Percentiles rank a stretch among this genome's conserved stretches.
These are phyloP conservation scores for Exobasidium cylindrosporum DNA, from an alignment of 1,284 basidiomycete genomes.

Conservation along the genomic window DNA sequence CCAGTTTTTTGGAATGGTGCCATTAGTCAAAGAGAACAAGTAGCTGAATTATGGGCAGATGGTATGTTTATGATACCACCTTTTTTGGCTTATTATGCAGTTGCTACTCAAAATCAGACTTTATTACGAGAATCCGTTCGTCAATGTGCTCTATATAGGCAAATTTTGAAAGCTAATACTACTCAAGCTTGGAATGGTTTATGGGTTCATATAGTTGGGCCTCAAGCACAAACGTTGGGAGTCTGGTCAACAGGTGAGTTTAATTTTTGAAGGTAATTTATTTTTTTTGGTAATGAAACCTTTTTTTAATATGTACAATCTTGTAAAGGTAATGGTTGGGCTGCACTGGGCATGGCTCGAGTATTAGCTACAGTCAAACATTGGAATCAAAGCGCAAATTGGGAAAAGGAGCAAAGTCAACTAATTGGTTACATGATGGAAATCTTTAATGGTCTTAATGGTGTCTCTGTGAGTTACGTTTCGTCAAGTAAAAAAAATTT, in stretches of 20 bases:
- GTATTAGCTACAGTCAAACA: slow-evolving; percentile 71
- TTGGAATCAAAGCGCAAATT: slow-evolving; percentile 54
- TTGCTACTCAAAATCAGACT: slow-evolving; percentile 66
- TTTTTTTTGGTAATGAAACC: too few species aligned
- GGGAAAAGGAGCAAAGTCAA: slow-evolving; percentile 62
- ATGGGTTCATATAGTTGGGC: slow-evolving; percentile 43
- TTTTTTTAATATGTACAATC: too few species aligned
- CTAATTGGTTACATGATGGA: slow-evolving; percentile 68
- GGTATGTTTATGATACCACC: slow-evolving; percentile 64
- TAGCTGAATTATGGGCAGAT: slow-evolving; percentile 49
- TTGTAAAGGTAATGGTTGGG: slow-evolving; percentile 74
- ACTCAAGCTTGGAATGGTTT: slow-evolving; percentile 59
- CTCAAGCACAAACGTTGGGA: slow-evolving; percentile 39
- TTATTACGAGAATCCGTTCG: slow-evolving; percentile 70
- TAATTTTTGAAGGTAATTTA: too few species aligned
- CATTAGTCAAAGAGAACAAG: slow-evolving; percentile 51
- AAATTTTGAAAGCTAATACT: slow-evolving; percentile 59
- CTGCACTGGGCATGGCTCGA: slow-evolving; percentile 78
- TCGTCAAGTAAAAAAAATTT: too few species aligned
- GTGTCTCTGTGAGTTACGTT: slow-evolving; percentile 62
- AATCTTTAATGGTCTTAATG: slow-evolving; percentile 62
- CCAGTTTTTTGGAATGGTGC: slow-evolving; percentile 59
- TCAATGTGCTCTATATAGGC: slow-evolving; percentile 76
- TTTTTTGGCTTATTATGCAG: slow-evolving; percentile 84
- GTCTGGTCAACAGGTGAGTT: slow-evolving; percentile 63